phyloP scores from a whole-genome alignment of 164 flowering plant species.

The Kingdonia uniflora region DNA sequence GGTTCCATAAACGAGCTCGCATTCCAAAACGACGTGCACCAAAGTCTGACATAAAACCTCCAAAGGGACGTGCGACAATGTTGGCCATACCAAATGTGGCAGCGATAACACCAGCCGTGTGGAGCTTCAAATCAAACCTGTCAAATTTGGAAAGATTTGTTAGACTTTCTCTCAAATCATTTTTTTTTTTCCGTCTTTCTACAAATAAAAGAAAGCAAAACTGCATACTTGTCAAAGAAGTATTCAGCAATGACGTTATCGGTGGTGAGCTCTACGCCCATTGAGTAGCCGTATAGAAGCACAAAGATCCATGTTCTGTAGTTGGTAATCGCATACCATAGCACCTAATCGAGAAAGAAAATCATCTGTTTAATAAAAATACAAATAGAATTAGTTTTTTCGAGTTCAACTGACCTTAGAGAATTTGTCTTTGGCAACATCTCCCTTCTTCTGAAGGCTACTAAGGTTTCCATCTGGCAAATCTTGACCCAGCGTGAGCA shows the following conservation, averaged over 20 bases:
- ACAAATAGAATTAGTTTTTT: no score
- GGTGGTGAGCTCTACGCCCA: conserved; percentile 63
- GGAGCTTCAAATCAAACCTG: conserved; percentile 59
- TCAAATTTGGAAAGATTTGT: conserved; percentile 2
- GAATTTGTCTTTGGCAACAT: conserved; percentile 51
- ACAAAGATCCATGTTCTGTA: conserved; percentile 75
- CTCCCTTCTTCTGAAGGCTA: conserved; percentile 50
- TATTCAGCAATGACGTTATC: conserved; percentile 72
- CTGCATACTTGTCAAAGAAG: conserved; percentile 43
- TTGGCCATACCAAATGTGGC: conserved; percentile 77
- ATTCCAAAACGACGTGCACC: conserved; percentile 48
- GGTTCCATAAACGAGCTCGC: conserved; percentile 60
- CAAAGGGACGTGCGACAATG: conserved; percentile 53
- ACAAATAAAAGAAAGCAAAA: background rate
- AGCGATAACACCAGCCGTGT: conserved; percentile 63
- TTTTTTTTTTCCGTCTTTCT: no score
- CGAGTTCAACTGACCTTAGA: conserved; percentile 37
- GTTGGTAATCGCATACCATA: conserved; percentile 57
- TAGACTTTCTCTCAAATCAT: no score
- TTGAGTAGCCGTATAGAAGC: conserved; percentile 64
- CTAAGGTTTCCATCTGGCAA: conserved; percentile 68
- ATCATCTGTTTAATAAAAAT: no score
- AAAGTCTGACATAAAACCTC: conserved; percentile 50
- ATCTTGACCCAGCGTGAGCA: conserved; percentile 64
- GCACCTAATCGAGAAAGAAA: conserved; percentile 24